A percentile compares a stretch with the other conserved stretches of the same genome.
Evolutionary conservation across 805 yeast species (phyloP).

Genomic region (Starmerella davenportii): DNA sequence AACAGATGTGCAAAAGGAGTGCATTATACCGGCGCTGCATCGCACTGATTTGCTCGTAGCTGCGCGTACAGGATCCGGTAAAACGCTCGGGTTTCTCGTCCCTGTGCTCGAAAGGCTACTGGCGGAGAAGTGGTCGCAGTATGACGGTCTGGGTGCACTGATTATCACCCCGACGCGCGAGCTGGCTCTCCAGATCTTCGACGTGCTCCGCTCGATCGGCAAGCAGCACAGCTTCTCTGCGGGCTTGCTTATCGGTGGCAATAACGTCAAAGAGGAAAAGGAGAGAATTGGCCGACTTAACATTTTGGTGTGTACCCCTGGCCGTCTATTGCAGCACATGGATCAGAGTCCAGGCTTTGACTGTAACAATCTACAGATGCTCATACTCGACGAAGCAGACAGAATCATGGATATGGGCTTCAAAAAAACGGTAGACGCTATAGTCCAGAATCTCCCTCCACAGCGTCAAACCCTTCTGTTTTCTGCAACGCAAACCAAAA

Average conservation of each 20-base stretch:
- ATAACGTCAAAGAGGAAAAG: conserved; percentile 63
- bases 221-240: conserved; percentile 60
- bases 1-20: conserved; percentile 71
- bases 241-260: conserved; percentile 85
- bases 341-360: conserved; percentile 76
- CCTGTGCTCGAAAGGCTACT: conserved; percentile 50
- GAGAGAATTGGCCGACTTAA: conserved; percentile 67
- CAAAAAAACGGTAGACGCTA: conserved; percentile 63
- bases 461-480: conserved; percentile 68
- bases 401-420: conserved; percentile 89
- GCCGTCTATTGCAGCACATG: conserved; percentile 74
- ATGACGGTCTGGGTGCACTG: conserved; percentile 77
- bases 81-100: conserved; percentile 68
- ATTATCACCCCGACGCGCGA: conserved; percentile 88
- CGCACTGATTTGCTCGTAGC: conserved; percentile 73
- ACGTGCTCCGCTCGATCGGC: conserved; percentile 70
- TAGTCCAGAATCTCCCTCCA: conserved; percentile 58
- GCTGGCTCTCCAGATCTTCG: conserved; percentile 76
- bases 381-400: conserved; percentile 84
- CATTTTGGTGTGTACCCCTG: conserved; percentile 81
- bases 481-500: conserved; percentile 79
- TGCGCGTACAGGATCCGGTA: conserved; percentile 82
- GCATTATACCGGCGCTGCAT: conserved; percentile 59
- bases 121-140: conserved; percentile 57
- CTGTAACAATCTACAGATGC: conserved; percentile 51